phyloP scores from a whole-genome alignment of 2,329 filamentous ascomycete genomes.

The Didymella glomerata region DNA sequence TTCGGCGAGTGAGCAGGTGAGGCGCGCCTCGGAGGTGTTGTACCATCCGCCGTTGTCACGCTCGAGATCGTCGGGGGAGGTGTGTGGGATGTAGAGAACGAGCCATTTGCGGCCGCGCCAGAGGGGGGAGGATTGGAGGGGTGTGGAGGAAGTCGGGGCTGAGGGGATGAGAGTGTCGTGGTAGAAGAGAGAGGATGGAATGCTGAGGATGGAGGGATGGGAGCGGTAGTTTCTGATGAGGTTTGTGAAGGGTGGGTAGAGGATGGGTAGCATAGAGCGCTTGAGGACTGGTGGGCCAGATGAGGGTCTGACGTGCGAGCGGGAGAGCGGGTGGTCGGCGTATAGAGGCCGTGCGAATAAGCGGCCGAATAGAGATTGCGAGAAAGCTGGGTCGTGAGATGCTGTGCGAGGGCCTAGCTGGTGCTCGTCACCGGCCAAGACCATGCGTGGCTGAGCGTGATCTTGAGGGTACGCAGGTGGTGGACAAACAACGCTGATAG shows the following conservation, averaged over 20 bases:
- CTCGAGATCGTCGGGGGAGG: slow-evolving; percentile 52
- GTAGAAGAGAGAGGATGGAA: slow-evolving; percentile 56
- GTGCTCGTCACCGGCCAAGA: slow-evolving; percentile 59
- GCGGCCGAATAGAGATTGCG: slow-evolving; percentile 54
- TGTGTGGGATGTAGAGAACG: slow-evolving; percentile 54
- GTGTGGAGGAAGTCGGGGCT: slow-evolving; percentile 33
- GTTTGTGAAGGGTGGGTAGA: slow-evolving; percentile 55
- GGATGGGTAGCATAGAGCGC: slow-evolving; percentile 51
- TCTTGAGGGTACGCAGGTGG: slow-evolving; percentile 36
- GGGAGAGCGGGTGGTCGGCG: slow-evolving; percentile 53
- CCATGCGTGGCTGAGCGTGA: slow-evolving; percentile 47
- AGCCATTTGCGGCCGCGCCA: slow-evolving; percentile 55
- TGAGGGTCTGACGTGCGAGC: slow-evolving; percentile 40
- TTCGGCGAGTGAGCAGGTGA: slow-evolving; percentile 43
- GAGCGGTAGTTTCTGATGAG: slow-evolving; percentile 58
- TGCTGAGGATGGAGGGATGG: slow-evolving; percentile 55
- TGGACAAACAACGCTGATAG: slow-evolving; percentile 53
- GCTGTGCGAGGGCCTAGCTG: slow-evolving; percentile 55
- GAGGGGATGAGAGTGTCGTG: slow-evolving; percentile 56
- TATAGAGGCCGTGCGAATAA: slow-evolving; percentile 52
- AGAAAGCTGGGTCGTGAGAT: slow-evolving; percentile 45
- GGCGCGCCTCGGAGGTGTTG: slow-evolving; percentile 42
- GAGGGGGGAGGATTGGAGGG: slow-evolving; percentile 41
- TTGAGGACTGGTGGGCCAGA: slow-evolving; percentile 39
- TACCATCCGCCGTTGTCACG: slow-evolving; percentile 53